Conservation (phyloP, 31 red algal genomes). For the Asparagopsis taxiformis region DNA sequence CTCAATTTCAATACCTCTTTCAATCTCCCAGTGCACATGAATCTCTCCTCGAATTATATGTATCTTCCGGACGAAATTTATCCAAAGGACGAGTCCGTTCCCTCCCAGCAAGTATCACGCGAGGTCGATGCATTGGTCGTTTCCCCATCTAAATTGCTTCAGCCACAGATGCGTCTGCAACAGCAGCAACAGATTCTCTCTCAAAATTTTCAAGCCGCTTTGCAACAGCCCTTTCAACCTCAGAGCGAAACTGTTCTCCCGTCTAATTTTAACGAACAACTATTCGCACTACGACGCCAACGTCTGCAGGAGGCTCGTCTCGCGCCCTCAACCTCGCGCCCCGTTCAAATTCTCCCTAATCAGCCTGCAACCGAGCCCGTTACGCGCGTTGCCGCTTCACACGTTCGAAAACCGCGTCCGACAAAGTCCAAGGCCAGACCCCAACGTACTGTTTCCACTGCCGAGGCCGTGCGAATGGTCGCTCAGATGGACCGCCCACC, state of each 20-base stretch:
- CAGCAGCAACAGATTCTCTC: background rate
- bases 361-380: background rate
- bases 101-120: background rate
- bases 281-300: background rate
- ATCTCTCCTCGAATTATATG: background rate
- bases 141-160: background rate
- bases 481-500: constrained; percentile 80
- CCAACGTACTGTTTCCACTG: constrained; percentile 40
- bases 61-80: background rate
- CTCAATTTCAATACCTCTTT: background rate
- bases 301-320: background rate
- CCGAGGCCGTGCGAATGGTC: constrained; percentile 57
- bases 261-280: background rate
- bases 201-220: background rate
- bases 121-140: background rate
- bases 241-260: background rate
- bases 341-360: background rate
- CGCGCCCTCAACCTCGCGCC: background rate
- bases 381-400: background rate
- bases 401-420: constrained; percentile 1
- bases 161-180: background rate
- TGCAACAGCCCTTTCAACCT: background rate
- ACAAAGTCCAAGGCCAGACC: constrained; percentile 34
- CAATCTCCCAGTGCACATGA: background rate
- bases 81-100: background rate